Evolutionary conservation across 23 red algal species (phyloP), one percentile per base, ranked within the genome.

Genomic region (Cyanidiococcus yangmingshanensis): DNA sequence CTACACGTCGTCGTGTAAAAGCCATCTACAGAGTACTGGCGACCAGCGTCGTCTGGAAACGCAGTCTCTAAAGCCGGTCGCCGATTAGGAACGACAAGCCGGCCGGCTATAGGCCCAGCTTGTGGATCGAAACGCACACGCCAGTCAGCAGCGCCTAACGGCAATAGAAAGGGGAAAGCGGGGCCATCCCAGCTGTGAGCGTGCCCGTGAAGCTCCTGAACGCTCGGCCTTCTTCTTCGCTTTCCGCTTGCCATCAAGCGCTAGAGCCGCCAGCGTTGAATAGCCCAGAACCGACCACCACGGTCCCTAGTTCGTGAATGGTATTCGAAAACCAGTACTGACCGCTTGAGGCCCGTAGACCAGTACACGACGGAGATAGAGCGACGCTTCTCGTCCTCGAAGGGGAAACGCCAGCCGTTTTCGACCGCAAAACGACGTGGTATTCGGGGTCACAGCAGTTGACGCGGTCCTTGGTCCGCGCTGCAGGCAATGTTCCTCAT

Each of bases 11-110:
- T 25, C 3, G 63, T 71, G n/a, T 27, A 7, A 29, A 32, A 35
- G 7, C 63, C 63, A 2, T 71, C 63, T 35, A 71, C 63, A 7
- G 63, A 71, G 63, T 17, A 71, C 63, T 71, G 63, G 7, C 63
- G 63, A 30, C 63, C 21, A 2, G 21, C 21, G 12, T 35, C 12
- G 27, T 12, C 21, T 29, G 63, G 63, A 32, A 71, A 35, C 3
- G n/a, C 63, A 3, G 63, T 27, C 15, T 29, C 63, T 29, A 3
- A 7, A 12, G 32, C 63, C 12, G 63, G 63, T 29, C 32, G 16
- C n/a, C n/a, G n/a, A 12, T 71, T 29, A 2, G 32, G 32, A 12
- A 71, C n/a, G 32, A 25, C 63, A 12, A 30, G 15, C 7, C 16
- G 7, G 32, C n/a, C 21, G n/a, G 63, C n/a, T 29, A 71, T 12